Base-by-base conservation (phyloP, 2,329 filamentous ascomycete species). In the Fusarium napiforme region DNA sequence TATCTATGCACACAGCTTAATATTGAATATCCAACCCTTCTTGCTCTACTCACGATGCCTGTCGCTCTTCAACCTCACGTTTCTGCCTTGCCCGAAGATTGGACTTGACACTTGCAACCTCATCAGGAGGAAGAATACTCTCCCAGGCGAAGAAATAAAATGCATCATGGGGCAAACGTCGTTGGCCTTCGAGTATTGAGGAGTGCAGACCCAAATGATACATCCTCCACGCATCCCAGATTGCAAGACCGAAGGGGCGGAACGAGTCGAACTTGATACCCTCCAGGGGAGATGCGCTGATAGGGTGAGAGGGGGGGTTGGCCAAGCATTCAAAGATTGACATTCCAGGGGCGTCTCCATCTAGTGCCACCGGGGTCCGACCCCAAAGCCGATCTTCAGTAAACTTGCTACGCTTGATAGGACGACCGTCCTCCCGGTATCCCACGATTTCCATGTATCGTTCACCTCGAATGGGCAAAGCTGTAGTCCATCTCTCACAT, bases 151-250 rank as follows among this genome's bases (percentile, higher is more conserved):
- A 71, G 16, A 34, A 16, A 23, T 73, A 60, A 15, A 62, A 21
- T 19, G 55, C 4, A 8, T 32, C 30, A 21, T 7, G 5, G 12
- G n/a, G 32, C 30, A 37, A 19, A 5, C 43, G 18, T 9, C 16
- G 12, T 12, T 46, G 43, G 5, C 43, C 43, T 46, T 26, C 23
- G 5, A 46, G 23, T 19, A 28, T 19, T 14, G 43, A 28, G 12
- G 18, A 47, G 50, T 40, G 36, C 28, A 75, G 18, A 3, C 74
- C 73, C 30, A 75, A 36, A 5, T 64, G 53, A 14, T 73, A 45
- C 55, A 74, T 60, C 50, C 75, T 71, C 58, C 60, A 32, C 37
- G 12, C 36, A 53, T 76, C 75, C 73, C 75, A 77, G 23, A 75
- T 57, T 5, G 71, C 67, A 28, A 77, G 52, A 14, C 73, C 73